Base-by-base conservation (phyloP, 2,329 filamentous ascomycete genomes). In the Alternaria sp. region DNA sequence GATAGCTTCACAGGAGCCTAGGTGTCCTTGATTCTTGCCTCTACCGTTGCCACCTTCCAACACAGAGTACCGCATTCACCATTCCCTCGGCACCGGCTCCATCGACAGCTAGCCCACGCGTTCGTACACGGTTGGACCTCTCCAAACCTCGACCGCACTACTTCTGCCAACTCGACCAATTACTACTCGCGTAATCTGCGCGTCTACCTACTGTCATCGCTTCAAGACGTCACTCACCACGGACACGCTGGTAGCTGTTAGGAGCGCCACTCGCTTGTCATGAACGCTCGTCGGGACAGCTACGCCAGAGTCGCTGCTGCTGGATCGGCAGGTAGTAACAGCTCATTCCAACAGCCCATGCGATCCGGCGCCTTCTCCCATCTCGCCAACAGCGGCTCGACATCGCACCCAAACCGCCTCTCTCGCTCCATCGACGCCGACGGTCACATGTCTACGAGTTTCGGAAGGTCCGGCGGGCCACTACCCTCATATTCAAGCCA, bases 241-340 rank as follows among this genome's bases (percentile, higher is more conserved):
- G 31, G 37, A 40, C 81, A 85, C 56, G 84, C 83, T 54, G 84
- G 84, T 21, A 49, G 45, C 51, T 42, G 33, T 45, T 46, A n/a
- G 34, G 17, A 34, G 29, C 46, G 49, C 51, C 52, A 57, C 55
- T 50, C 54, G 34, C 52, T 39, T 44, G 45, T 41, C 36, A 64
- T 66, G 51, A 68, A 61, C 23, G 57, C 61, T 53, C 61, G 61
- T 17, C 48, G 61, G 24, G 61, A 62, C 42, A 67, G 85, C 65
- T 84, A 84, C 40, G 88, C 86, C 51, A 88, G 88, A 78, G 85
- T 86, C 67, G 87, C 85, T 26, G 84, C 84, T 52, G 85, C 85
- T 17, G 37, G 37, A 37, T 80, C 80, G 65, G 63, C 67, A 54
- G 69, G 60, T 53, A 72, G 61, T 62, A 68, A 60, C 50, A 78